These are phyloP conservation scores for Wallacemonas sp. DNA, from an alignment of 208 protist genomes.

Conservation along the genomic window DNA sequence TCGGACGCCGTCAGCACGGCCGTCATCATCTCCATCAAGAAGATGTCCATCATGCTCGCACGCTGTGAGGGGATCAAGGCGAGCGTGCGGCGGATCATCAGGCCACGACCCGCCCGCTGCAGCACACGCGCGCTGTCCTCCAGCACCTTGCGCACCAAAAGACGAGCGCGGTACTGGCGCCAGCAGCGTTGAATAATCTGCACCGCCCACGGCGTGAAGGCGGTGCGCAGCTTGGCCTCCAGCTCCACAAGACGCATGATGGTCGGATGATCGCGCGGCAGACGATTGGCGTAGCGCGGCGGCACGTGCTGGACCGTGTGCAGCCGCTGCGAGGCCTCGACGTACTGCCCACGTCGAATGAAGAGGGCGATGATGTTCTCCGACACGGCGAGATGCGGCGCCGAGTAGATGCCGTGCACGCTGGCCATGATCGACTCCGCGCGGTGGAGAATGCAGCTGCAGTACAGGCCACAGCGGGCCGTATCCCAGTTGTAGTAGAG, in stretches of 20 bases:
- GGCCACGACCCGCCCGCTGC: constrained; percentile 51
- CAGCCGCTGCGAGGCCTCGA: constrained; percentile 43
- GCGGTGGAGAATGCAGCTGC: constrained; percentile 53
- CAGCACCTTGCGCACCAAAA: constrained; percentile 37
- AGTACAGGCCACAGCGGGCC: constrained; percentile 44
- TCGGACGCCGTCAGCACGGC: constrained; percentile 37
- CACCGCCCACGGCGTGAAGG: constrained; percentile 36
- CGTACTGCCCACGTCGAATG: constrained; percentile 52
- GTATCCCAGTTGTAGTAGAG: constrained; percentile 61
- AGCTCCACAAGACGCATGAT: constrained; percentile 40
- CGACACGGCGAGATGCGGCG: constrained; percentile 45
- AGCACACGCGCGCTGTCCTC: constrained; percentile 45
- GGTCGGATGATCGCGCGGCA: constrained; percentile 51
- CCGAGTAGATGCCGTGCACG: constrained; percentile 36
- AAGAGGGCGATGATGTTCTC: constrained; percentile 54
- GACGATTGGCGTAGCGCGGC: constrained; percentile 36
- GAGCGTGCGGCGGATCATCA: constrained; percentile 32
- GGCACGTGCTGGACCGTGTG: constrained; percentile 33
- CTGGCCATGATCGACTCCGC: constrained; percentile 47
- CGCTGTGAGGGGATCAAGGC: background rate
- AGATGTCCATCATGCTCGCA: constrained; percentile 18
- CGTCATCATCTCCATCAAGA: constrained; percentile 26
- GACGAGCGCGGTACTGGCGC: constrained; percentile 37
- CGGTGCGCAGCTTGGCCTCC: constrained; percentile 26
- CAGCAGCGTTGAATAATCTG: constrained; percentile 49